Base-by-base conservation (phyloP, 352 stramenopile species). In the Globisporangium paroecandrum region DNA sequence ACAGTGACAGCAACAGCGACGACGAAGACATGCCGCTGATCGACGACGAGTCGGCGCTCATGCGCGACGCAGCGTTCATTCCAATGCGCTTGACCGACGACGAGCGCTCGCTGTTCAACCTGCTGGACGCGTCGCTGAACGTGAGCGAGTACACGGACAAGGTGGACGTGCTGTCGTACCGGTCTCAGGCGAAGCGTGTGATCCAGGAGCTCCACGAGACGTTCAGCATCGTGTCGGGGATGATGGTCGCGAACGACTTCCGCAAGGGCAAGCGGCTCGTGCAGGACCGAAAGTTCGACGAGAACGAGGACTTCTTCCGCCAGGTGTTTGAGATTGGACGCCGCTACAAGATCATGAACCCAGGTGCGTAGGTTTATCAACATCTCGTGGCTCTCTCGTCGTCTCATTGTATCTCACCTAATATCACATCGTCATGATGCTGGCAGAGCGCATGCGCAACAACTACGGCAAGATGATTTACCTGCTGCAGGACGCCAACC, bases 381-480 rank as follows among this genome's bases (percentile, higher is more conserved):
- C 41, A 8, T 7, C 13, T n/a, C 15, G 7, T 49, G 1, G 13
- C 41, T 49, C 4, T 49, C 41, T n/a, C 41, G 4, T 49, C 5
- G 24, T 1, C 18, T 56, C 7, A 12, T 62, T 32, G 29, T 32
- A 47, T 65, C 41, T 15, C 18, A 24, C 15, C 20, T n/a, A 54
- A 3, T 27, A 8, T 25, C 9, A 20, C 25, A 10, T 38, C 12
- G 24, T 13, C 25, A 12, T 22, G 10, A 3, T 68, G 18, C 4
- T 56, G 49, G 13, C 54, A 77, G 83, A 89, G 57, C 78, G 80
- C 4, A 97, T 98, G 89, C 81, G 94, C 56, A 85, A 87, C 67
- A 97, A 93, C 61, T 98, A 98, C 74, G 94, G 94, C 59, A 98
- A 98, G 77, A 89, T 98, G 76, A 97, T 98, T 69, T 98, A 98